A percentile compares a stretch with the other conserved stretches of the same genome.
phyloP scores from a whole-genome alignment of 2,329 filamentous ascomycete genomes.

The Colletotrichum echinochloae region DNA sequence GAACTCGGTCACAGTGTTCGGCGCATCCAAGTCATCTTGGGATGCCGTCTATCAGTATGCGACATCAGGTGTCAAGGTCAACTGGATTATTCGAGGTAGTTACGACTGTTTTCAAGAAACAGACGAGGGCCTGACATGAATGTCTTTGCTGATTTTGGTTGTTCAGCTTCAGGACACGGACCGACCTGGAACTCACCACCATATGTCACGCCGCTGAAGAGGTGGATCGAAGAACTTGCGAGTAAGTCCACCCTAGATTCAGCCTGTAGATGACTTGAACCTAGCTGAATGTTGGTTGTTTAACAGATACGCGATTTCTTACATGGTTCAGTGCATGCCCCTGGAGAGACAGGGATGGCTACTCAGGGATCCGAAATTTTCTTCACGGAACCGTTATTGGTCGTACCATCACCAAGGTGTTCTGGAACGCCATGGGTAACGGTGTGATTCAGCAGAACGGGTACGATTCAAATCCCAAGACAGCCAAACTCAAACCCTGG shows the following conservation, averaged over 20 bases:
- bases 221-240: slow-evolving; percentile 75
- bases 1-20: slow-evolving; percentile 67
- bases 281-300: background rate
- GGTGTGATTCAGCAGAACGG: slow-evolving; percentile 66
- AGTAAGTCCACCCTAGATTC: slow-evolving; percentile 50
- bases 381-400: slow-evolving; percentile 69
- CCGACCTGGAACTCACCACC: slow-evolving; percentile 69
- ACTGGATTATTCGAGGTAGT: slow-evolving; percentile 69
- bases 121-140: background rate
- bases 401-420: slow-evolving; percentile 63
- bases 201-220: slow-evolving; percentile 74
- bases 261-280: background rate
- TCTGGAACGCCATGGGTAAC: slow-evolving; percentile 68
- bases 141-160: background rate
- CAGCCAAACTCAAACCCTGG: slow-evolving; percentile 67
- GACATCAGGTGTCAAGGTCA: slow-evolving; percentile 64
- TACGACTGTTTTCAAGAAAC: background rate
- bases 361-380: slow-evolving; percentile 63
- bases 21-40: slow-evolving; percentile 73
- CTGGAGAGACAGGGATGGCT: slow-evolving; percentile 75
- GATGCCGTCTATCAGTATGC: slow-evolving; percentile 74
- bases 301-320: slow-evolving; percentile 69
- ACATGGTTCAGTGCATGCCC: slow-evolving; percentile 82
- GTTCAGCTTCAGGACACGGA: slow-evolving; percentile 64
- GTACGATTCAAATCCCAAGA: slow-evolving; percentile 66